Evolutionary conservation across 164 flowering plant species (phyloP).

Genomic region (Chimonanthus salicifolius): DNA sequence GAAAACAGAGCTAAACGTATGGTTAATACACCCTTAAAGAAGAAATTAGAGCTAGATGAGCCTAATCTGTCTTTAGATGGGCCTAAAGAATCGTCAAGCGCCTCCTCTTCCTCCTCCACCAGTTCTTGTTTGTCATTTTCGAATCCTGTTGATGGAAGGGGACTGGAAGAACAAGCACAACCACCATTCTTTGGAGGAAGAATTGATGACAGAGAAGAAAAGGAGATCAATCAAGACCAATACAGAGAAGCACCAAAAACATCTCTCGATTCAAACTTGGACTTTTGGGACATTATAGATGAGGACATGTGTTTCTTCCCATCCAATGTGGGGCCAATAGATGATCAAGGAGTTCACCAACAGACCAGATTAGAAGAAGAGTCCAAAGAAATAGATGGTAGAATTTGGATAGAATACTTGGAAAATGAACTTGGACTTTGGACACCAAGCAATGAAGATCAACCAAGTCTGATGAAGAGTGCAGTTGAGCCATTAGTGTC

Average conservation of each 20-base stretch:
- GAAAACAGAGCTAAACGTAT: not conserved
- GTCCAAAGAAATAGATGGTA: not conserved
- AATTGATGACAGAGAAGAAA: not conserved
- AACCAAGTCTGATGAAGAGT: not conserved
- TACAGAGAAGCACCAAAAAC: not conserved
- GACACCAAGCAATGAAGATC: not conserved
- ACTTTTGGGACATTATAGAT: slow-evolving; percentile 7
- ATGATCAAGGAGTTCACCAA: not conserved
- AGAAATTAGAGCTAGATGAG: not conserved
- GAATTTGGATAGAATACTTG: slow-evolving; percentile 4
- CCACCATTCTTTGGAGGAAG: not conserved
- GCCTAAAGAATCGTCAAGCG: slow-evolving; percentile 4
- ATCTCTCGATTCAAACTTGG: not conserved
- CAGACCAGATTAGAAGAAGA: not conserved
- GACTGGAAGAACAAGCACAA: not conserved
- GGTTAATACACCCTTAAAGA: not conserved
- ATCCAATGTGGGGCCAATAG: not conserved
- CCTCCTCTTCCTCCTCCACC: slow-evolving; percentile 8
- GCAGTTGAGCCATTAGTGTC: not conserved
- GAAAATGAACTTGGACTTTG: slow-evolving; percentile 7
- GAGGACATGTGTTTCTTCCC: not conserved
- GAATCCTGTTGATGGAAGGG: not conserved
- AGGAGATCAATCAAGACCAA: not conserved
- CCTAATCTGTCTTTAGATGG: not conserved
- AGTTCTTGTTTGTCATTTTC: not conserved